Evolutionary conservation across 1,139 yeast species (phyloP).

Genomic region (Saccharomycopsis crataegensis): DNA sequence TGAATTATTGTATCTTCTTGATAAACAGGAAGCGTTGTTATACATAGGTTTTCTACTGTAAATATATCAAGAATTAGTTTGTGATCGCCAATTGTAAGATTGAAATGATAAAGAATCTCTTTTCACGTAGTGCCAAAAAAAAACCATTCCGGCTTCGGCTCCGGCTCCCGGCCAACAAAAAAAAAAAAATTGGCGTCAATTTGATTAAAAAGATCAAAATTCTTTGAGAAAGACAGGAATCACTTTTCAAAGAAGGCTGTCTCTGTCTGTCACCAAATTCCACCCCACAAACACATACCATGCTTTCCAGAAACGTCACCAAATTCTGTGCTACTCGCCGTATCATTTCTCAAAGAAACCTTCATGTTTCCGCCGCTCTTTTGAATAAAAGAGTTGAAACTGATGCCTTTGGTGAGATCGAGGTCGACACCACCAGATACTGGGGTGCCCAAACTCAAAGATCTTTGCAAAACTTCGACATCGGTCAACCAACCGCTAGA

Average conservation of each 20-base stretch:
- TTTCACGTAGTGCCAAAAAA: no score
- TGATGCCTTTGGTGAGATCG: slow-evolving; percentile 95
- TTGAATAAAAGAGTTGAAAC: slow-evolving; percentile 60
- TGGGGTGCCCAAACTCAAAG: slow-evolving; percentile 99
- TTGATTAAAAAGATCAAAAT: no score
- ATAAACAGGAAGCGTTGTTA: neutral
- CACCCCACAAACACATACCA: neutral
- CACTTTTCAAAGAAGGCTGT: no score
- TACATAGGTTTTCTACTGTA: neutral
- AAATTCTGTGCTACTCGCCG: neutral
- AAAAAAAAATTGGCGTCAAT: neutral
- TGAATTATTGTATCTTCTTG: neutral
- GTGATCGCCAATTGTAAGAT: neutral
- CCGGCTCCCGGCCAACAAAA: neutral
- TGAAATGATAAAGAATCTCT: neutral
- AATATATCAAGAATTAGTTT: neutral
- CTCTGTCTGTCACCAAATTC: neutral
- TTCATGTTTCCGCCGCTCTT: slow-evolving; percentile 14
- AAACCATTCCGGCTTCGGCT: no score
- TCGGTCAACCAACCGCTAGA: slow-evolving; percentile 85
- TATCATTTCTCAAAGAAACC: slow-evolving; percentile 1
- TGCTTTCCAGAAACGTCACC: slow-evolving; percentile 12
- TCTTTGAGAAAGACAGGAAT: no score
- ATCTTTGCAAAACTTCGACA: slow-evolving; percentile 86
- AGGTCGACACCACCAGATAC: slow-evolving; percentile 77